Conservation (phyloP, 192 early-diverging fungal species). For the Chytriomyces confervae region DNA sequence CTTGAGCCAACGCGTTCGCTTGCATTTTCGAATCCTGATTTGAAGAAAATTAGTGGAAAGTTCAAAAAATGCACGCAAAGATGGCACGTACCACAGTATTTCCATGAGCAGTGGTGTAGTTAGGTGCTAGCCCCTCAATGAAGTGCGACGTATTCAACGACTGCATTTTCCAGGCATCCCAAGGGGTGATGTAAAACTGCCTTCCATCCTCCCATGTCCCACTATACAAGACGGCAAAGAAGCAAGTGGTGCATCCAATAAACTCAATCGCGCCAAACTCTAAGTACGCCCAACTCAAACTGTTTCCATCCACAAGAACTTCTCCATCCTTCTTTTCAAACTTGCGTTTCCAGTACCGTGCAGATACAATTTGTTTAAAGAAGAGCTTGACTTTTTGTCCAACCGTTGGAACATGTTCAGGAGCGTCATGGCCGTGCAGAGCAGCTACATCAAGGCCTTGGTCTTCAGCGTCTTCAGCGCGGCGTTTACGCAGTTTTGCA, state of each 20-base stretch:
- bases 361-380: not conserved
- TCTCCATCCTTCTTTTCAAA: conserved; percentile 81
- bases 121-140: not conserved
- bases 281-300: conserved; percentile 84
- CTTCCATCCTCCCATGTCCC: conserved; percentile 47
- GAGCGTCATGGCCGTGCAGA: not conserved
- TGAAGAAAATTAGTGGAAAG: conserved; percentile 45
- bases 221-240: conserved; percentile 80
- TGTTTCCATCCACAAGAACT: conserved; percentile 80
- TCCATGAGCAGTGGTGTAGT: conserved; percentile 38
- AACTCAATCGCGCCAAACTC: conserved; percentile 84
- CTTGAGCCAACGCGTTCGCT: conserved; percentile 69
- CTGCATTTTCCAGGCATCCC: conserved; percentile 3
- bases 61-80: conserved; percentile 22
- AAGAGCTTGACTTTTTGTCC: not conserved
- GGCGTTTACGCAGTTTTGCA: conserved; percentile 39
- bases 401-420: not conserved
- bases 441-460: not conserved
- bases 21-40: conserved; percentile 50
- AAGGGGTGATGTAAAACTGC: conserved; percentile 24
- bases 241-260: conserved; percentile 71
- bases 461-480: conserved; percentile 33
- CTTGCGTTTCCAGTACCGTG: conserved; percentile 40
- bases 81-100: conserved; percentile 32
- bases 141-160: not conserved